Evolutionary conservation across 352 stramenopile genomes (phyloP), one percentile per base, ranked within the genome.

Genomic region (Phytophthora idaei): DNA sequence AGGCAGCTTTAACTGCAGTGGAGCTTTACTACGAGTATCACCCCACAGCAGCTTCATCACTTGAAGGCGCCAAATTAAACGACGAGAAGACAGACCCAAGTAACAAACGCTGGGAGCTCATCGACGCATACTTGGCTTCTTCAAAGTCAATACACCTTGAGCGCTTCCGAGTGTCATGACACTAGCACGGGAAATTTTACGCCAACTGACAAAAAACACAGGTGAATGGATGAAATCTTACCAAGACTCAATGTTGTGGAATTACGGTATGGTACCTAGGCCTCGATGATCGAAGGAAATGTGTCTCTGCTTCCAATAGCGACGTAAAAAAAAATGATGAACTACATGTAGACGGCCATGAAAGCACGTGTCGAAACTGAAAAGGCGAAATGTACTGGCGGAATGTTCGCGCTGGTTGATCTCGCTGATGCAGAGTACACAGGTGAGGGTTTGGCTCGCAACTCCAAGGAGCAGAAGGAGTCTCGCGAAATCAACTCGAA

Each of bases 341-440:
- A n/a, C n/a, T n/a, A n/a, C n/a, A n/a, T n/a, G n/a, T n/a, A n/a
- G n/a, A n/a, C 52, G 1, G 48, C 29, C 0, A 57, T 63, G 12
- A 59, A 80, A 61, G 64, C 28, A 8, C 53, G 44, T 1, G 69
- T 75, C 2, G 55, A 41, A 27, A 54, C 25, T 17, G 71, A 69
- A 14, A 67, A 62, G 39, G 32, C 42, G 3, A 61, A 58, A 14
- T 70, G 39, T 36, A 4, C 34, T 15, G 63, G 80, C 21, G 80
- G 80, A 1, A 62, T 69, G 50, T 68, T 89, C 4, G 77, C 85
- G 25, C 75, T 87, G 32, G 76, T 85, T 39, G 80, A 86, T 47
- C 65, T 89, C 14, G 77, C 77, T 15, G 76, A 77, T 10, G 77
- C 80, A n/a, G 80, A 89, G 67, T 82, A 89, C 64, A 83, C 76